Base-by-base conservation (phyloP, 1,139 yeast species). In the Saccharomycopsis hybrid region DNA sequence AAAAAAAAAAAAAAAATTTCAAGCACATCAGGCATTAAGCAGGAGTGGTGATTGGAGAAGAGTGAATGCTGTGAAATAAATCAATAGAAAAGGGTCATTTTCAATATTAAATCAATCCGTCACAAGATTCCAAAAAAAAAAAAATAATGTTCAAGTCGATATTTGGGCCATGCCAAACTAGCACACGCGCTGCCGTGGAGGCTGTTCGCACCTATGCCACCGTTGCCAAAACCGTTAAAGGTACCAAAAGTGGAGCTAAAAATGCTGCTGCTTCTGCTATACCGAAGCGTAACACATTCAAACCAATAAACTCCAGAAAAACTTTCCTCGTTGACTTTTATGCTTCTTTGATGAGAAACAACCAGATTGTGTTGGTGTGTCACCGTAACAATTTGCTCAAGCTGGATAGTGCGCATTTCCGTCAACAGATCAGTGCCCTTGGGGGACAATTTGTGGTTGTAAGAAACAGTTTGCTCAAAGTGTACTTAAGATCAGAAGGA, bases 361-460 rank as follows among this genome's bases (percentile, higher is more conserved):
- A 80, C 62, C 80, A 85, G 41, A 78, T 89, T 45, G 72, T 89
- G 30, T 72, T 90, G 51, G 82, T 86, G 58, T 78, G 80, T 8
- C 97, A 90, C 67, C 94, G 87, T 68, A 88, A 88, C 65, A 88
- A 89, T 62, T 69, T 90, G 59, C 67, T 77, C 52, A 83, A 86
- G 60, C 62, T 68, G 18, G 97, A 92, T 57, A 82, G 85, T 62
- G 75, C 73, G 53, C 69, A 63, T 44, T 72, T 83, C 57, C 76
- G 96, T 62, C 65, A 73, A 36, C 85, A 82, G 56, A 73, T 90
- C 56, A 70, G 66, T 48, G 74, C 75, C 51, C 69, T 77, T 9
- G 95, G 92, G 5, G 92, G 83, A 27, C 76, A 72, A 51, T 70
- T 88, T 56, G 78, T 82, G 46, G 76, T 86, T 51, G 68, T 89